These are phyloP conservation scores for Penicillium sp. DNA, from an alignment of 2,329 filamentous ascomycete genomes.

Conservation along the genomic window DNA sequence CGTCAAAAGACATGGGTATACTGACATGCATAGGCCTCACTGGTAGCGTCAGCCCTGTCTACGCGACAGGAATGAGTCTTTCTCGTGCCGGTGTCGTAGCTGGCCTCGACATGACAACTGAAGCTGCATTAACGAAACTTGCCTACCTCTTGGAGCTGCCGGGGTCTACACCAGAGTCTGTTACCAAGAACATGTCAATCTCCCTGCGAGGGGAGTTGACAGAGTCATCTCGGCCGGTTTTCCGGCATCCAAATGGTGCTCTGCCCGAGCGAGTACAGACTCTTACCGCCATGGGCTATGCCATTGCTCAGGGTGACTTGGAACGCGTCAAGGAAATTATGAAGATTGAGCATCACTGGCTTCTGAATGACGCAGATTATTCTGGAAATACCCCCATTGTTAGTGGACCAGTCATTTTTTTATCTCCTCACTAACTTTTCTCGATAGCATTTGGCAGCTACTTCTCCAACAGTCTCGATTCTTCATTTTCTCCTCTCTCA, in stretches of 20 bases:
- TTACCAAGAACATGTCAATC: conserved; percentile 64
- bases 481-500: conserved; percentile 52
- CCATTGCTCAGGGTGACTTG: conserved; percentile 66
- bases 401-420: conserved; percentile 10
- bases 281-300: conserved; percentile 72
- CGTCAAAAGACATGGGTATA: too few relatives aligned
- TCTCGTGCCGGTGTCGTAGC: conserved; percentile 82
- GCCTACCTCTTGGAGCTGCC: conserved; percentile 73
- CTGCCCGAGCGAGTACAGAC: conserved; percentile 56
- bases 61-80: conserved; percentile 69
- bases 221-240: conserved; percentile 64
- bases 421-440: not conserved
- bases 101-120: conserved; percentile 80
- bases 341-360: conserved; percentile 57
- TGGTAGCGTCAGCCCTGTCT: conserved; percentile 70
- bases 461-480: conserved; percentile 50
- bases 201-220: conserved; percentile 82
- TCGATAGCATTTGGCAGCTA: conserved; percentile 51
- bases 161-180: conserved; percentile 57
- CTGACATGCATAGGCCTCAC: conserved; percentile 42
- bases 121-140: conserved; percentile 85
- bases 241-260: conserved; percentile 64
- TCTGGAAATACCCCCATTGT: conserved; percentile 65
- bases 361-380: conserved; percentile 72
- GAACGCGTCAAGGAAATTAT: conserved; percentile 61